A percentile compares a stretch with the other conserved stretches of the same genome.
phyloP scores from a whole-genome alignment of 2,329 filamentous ascomycete genomes.

The Diaporthe amygdali region DNA sequence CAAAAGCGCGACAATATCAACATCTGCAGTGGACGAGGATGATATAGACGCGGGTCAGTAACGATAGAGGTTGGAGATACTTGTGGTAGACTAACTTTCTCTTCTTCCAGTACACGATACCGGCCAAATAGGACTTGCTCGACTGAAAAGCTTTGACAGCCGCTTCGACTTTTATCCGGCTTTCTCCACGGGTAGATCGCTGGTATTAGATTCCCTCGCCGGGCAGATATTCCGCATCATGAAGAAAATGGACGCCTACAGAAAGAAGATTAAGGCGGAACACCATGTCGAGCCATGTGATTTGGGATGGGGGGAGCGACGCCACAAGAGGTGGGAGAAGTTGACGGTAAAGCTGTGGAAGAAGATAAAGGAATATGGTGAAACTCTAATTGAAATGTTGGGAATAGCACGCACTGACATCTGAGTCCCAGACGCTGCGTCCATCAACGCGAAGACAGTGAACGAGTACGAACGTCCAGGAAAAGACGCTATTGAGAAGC shows the following conservation, averaged over 20 bases:
- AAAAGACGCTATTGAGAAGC: not conserved
- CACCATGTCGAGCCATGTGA: not conserved
- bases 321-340: not conserved
- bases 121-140: not conserved
- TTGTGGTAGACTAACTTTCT: not conserved
- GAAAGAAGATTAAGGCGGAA: not conserved
- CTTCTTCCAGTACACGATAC: not conserved
- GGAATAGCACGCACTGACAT: not conserved
- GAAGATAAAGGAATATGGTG: not conserved
- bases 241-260: not conserved
- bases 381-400: not conserved
- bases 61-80: not conserved
- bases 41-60: not conserved
- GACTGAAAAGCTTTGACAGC: not conserved
- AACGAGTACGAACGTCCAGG: not conserved
- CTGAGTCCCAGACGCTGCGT: not conserved
- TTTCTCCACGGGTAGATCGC: not conserved
- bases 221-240: not conserved
- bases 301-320: not conserved
- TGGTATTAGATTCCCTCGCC: not conserved
- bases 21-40: not conserved
- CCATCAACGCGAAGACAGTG: not conserved
- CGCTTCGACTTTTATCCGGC: conserved; percentile 13
- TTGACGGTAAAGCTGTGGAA: not conserved
- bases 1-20: not conserved